Conservation (phyloP, 768 basidiomycete genomes). For the Rhodosporidiobolus sp. region DNA sequence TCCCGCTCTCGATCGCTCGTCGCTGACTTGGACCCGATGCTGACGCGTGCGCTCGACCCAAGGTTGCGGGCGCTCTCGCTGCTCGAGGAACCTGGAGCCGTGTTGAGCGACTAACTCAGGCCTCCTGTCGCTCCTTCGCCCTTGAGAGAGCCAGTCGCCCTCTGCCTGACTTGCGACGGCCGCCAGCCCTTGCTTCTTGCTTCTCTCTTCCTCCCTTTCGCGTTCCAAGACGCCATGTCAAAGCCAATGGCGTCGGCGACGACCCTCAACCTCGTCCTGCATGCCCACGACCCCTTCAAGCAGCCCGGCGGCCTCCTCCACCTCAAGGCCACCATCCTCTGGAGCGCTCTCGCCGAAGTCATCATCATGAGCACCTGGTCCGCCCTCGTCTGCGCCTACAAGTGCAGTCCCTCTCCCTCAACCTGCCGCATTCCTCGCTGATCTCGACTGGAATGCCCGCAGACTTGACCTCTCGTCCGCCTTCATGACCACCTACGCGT, state of each 20-base stretch:
- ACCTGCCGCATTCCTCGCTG: neutral
- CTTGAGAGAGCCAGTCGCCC: too few species aligned
- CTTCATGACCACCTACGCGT: neutral
- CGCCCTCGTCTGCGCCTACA: neutral
- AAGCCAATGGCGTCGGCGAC: too few species aligned
- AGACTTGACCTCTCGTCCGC: neutral
- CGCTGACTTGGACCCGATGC: too few species aligned
- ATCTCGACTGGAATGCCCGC: neutral
- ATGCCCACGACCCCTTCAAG: neutral
- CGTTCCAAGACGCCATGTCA: too few species aligned
- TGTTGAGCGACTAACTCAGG: too few species aligned
- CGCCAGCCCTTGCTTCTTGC: too few species aligned
- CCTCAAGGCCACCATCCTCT: constrained; percentile 5
- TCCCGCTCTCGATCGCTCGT: too few species aligned
- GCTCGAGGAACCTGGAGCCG: too few species aligned
- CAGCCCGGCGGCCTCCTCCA: constrained; percentile 2
- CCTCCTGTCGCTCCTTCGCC: too few species aligned
- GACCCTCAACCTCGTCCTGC: neutral
- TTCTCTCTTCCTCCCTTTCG: neutral
- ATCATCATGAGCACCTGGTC: neutral
- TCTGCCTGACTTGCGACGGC: too few species aligned
- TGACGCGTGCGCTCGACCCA: too few species aligned
- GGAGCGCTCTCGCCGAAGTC: neutral
- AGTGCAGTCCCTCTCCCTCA: neutral
- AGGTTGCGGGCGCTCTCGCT: too few species aligned